phyloP scores from a whole-genome alignment of 176 grass and related monocot species.

The Paspalum vaginatum region DNA sequence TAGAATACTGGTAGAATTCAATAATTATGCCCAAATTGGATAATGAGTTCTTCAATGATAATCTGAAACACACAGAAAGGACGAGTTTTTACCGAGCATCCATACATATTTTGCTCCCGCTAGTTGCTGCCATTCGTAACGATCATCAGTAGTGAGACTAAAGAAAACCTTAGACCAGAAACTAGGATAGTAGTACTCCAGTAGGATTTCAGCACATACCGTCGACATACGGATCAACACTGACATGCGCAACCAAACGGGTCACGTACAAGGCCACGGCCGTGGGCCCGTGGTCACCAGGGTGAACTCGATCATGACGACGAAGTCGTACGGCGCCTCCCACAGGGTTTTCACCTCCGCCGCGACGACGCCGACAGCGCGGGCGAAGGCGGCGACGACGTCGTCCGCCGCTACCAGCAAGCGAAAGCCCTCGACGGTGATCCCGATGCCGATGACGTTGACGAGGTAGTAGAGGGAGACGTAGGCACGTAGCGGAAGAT shows the following conservation, averaged over 20 bases:
- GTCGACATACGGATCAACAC: not conserved
- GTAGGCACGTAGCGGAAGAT: not conserved
- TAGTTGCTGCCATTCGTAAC: not conserved
- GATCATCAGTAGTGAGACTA: not conserved
- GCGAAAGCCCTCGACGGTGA: slow-evolving; percentile 8
- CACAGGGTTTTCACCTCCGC: not conserved
- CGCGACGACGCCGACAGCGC: not conserved
- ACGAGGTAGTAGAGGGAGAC: slow-evolving; percentile 13
- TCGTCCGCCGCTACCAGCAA: not conserved
- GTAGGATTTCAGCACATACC: not conserved
- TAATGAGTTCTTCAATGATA: not conserved
- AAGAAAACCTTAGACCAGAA: not conserved
- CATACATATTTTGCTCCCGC: not conserved
- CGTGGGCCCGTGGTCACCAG: not conserved
- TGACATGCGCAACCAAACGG: not conserved
- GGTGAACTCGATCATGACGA: not conserved
- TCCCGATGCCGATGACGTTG: not conserved
- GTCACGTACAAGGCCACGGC: not conserved
- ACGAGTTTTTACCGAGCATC: not conserved
- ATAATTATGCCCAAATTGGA: not conserved
- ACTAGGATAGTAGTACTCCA: not conserved
- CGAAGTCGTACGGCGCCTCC: not conserved
- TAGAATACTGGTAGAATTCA: too few species aligned
- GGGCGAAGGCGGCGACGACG: not conserved
- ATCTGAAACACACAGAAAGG: not conserved